Evolutionary conservation across 2,329 filamentous ascomycete genomes (phyloP), one percentile per base, ranked within the genome.

Genomic region (Waltergamsia citrina): DNA sequence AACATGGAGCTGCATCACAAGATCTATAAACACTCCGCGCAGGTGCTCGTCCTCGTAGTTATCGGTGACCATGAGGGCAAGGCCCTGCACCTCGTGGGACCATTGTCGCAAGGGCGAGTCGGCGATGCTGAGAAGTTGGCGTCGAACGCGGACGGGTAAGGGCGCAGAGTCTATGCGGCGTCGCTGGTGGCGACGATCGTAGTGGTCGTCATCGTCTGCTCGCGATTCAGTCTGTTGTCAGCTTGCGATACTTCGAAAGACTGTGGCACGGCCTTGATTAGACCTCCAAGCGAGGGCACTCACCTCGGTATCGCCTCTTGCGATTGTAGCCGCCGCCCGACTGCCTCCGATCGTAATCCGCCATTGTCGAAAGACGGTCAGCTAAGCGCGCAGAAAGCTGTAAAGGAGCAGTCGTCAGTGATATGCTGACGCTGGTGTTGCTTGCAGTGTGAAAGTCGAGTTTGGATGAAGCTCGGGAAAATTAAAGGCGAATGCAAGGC

Each of bases 21-120:
- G 70, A 37, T 81, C 74, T 43, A 84, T 66, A 54, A 94, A 93
- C 33, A 70, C 76, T 21, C 68, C 71, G 43, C 78, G 78, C 35
- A 94, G 63, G 45, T 87, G 81, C 45, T 81, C 77, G 51, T 93
- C 83, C n/a, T 93, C 87, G 52, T 82, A 83, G 57, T 93, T 82
- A 29, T 94, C 85, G 21, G 80, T 71, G 12, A 94, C 74, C 32
- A 81, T 73, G 48, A 80, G 83, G 21, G 84, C 85, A 47, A 93
- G 81, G 33, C 71, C 69, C 37, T 73, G 68, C 24, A 86, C 77
- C 53, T 92, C 85, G 45, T 93, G 85, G 49, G 87, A 78, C 55
- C 82, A 84, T 48, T 77, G 74, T 46, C 81, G 78, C 49, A 87
- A 65, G 37, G 84, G 80, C 48, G 83, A 86, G 61, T 94, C 87